Conservation (phyloP, 2,329 filamentous ascomycete species). For the Stagonosporopsis tanaceti region DNA sequence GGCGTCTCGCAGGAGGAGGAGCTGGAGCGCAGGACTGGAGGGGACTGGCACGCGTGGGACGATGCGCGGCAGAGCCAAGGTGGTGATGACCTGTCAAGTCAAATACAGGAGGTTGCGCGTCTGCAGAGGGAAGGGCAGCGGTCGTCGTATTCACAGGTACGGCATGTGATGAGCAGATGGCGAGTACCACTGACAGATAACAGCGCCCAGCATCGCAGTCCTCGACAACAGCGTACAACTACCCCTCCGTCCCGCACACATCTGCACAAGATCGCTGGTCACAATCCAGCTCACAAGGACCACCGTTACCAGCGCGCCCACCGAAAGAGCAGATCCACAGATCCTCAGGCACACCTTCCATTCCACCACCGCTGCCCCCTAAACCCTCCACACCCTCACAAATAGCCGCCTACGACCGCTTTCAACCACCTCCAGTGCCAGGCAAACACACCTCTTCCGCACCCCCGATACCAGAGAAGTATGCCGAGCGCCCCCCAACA, state of each 20-base stretch:
- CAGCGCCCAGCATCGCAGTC: constrained; percentile 40
- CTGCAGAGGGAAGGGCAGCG: constrained; percentile 40
- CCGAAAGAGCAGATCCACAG: constrained; percentile 42
- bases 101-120: constrained; percentile 61
- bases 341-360: constrained; percentile 31
- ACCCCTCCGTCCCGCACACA: constrained; percentile 55
- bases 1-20: constrained; percentile 33
- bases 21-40: constrained; percentile 60
- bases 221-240: constrained; percentile 49
- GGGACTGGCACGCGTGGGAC: constrained; percentile 58
- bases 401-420: constrained; percentile 23
- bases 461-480: constrained; percentile 46
- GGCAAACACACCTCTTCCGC: constrained; percentile 32
- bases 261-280: constrained; percentile 47
- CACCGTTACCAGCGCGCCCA: constrained; percentile 50
- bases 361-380: constrained; percentile 41
- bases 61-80: constrained; percentile 59
- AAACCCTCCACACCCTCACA: constrained; percentile 35
- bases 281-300: constrained; percentile 23
- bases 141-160: constrained; percentile 36
- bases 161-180: background rate
- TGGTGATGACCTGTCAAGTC: constrained; percentile 58
- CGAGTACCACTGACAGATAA: constrained; percentile 19
- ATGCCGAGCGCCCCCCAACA: constrained; percentile 30
- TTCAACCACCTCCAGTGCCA: constrained; percentile 42